Evolutionary conservation across 345 rosid species (phyloP), one percentile per base, ranked within the genome.

Genomic region (Noccaea caerulescens): DNA sequence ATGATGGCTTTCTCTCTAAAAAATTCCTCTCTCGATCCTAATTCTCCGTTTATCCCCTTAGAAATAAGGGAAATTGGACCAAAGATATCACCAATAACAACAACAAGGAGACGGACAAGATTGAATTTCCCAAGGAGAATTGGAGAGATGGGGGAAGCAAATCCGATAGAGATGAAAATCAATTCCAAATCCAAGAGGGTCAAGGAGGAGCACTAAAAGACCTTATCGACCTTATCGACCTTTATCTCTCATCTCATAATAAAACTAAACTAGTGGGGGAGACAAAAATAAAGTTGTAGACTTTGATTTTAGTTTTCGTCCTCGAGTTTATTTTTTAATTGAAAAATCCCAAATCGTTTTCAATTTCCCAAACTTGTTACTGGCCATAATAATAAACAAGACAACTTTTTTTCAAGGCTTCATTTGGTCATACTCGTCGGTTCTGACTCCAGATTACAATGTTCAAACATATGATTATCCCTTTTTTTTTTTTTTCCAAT

Each of bases 201-300:
- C 30, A 39, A 50, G 56, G 36, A 34, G 8, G 5, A 1, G 60
- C 30, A 4, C 30, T 3, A 43, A 58, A 66, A 58, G 62, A 62
- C 75, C 52, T 63, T 47, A 69, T 69, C 30, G 62, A 62, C 75
- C 52, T 63, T 47, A 69, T 69, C 30, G 60, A 13, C 67, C 79
- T 39, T 13, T 49, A 11, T 66, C 41, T 59, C 12, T 58, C 47
- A n/a, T 8, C 66, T 33, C 37, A 32, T 20, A 27, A 27, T 27
- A 2, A 30, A 55, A 45, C 3, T 11, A 38, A 53, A 65, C 41
- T 71, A 33, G 36, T 71, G 46, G 18, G 18, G 30, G 37, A 68
- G 20, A 46, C 18, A 14, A 46, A 14, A 12, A 4, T 50, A 66
- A 73, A 58, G 38, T 50, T 33, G 59, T 10, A 34, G 13, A 53